These are phyloP conservation scores for Cyberlindnera americana DNA, from an alignment of 805 yeast species.

Conservation along the genomic window DNA sequence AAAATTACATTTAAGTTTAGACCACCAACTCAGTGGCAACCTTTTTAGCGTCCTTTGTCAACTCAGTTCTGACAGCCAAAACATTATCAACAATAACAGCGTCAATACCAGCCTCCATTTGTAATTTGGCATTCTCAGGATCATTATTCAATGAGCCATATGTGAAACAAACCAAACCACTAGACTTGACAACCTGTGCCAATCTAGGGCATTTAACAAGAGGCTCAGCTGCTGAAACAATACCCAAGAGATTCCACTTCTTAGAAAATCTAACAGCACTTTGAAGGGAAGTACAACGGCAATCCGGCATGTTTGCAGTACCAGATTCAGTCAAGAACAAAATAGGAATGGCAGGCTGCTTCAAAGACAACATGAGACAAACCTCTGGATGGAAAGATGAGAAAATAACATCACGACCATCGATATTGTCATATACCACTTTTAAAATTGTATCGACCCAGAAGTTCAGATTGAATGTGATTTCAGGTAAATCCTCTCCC, in stretches of 20 bases:
- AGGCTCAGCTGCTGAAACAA: slow-evolving; percentile 86
- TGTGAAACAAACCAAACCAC: slow-evolving; percentile 90
- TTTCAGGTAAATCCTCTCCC: slow-evolving; percentile 80
- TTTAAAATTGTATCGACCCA: slow-evolving; percentile 87
- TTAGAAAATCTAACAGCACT: slow-evolving; percentile 88
- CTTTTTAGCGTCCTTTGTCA: slow-evolving; percentile 37
- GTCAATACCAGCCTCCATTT: slow-evolving; percentile 93
- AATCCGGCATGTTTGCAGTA: slow-evolving; percentile 80
- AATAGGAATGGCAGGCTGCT: slow-evolving; percentile 92
- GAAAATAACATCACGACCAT: slow-evolving; percentile 82
- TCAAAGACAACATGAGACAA: slow-evolving; percentile 78
- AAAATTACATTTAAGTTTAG: neutral
- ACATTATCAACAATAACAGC: slow-evolving; percentile 98
- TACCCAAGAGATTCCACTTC: slow-evolving; percentile 87
- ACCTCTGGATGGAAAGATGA: slow-evolving; percentile 95
- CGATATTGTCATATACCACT: slow-evolving; percentile 70
- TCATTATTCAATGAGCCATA: slow-evolving; percentile 83
- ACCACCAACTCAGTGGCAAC: neutral
- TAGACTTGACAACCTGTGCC: slow-evolving; percentile 84
- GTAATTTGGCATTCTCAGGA: slow-evolving; percentile 78
- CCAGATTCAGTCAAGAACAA: slow-evolving; percentile 89
- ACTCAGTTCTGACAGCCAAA: slow-evolving; percentile 83
- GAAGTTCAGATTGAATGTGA: slow-evolving; percentile 76
- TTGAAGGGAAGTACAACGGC: slow-evolving; percentile 82
- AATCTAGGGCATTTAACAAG: slow-evolving; percentile 86